Base-by-base conservation (phyloP, 495 filamentous ascomycete species). In the Aspergillus biplanus region DNA sequence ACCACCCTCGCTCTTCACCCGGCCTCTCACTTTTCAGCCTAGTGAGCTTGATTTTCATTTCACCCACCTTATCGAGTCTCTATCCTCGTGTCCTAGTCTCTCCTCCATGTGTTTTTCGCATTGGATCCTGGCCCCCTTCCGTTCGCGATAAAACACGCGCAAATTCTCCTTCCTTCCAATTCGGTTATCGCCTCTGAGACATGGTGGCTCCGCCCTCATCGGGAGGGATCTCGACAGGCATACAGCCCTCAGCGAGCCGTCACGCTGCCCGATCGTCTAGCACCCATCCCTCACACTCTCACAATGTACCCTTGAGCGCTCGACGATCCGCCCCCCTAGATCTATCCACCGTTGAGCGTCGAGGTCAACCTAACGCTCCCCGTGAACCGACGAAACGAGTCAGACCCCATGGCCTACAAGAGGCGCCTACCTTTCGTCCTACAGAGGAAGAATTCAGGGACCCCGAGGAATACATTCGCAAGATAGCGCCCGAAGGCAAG, bases 381-480 rank as follows among this genome's bases (percentile, higher is more conserved):
- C 86, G 89, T 70, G 93, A 98, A 73, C 82, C 87, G 3, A 80
- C 83, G 32, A 94, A 93, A 78, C 84, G 85, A 70, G 85, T 85
- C 61, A 85, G 95, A 39, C 90, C 90, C 21, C 92, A 94, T 75
- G 92, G 88, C 39, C 80, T 99, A 33, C 83, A 89, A 68, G 95
- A 99, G 68, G 96, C 96, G 46, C 96, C 94, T 7, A 94, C 92
- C 2, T 99, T 90, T 72, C 82, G 88, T 63, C 96, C 95, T 47
- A 96, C 91, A 0, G 88, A 91, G 72, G 92, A 97, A 66, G 93
- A 99, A 73, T 99, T 92, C 78, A 92, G 89, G 68, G 93, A 98
- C 69, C 95, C 96, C 3, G 86, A 96, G 65, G 88, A 89, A 71
- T 99, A 96, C 72, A 93, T 99, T 54, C 84, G 86, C 66, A 97